phyloP scores from a whole-genome alignment of 2,329 filamentous ascomycete species.

The Lachnellula suecica region DNA sequence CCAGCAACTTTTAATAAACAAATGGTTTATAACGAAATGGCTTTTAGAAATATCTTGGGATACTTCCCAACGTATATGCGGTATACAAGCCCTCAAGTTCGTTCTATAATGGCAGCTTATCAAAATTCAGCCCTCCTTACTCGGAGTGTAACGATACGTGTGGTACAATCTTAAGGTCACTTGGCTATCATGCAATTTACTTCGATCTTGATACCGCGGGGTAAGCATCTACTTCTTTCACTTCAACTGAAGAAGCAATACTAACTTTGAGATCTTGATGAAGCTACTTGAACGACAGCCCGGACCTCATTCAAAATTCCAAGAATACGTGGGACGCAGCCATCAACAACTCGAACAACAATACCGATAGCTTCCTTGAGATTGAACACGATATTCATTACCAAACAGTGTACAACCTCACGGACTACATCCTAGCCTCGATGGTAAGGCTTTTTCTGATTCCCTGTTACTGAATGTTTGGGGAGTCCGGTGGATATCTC shows the following conservation, averaged over 20 bases:
- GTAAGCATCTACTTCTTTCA: slow-evolving; percentile 45
- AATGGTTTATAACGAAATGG: slow-evolving; percentile 53
- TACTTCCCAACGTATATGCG: slow-evolving; percentile 54
- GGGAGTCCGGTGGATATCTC: too few relatives aligned
- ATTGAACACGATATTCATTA: slow-evolving; percentile 42
- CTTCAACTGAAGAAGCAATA: slow-evolving; percentile 40
- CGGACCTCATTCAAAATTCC: too few relatives aligned
- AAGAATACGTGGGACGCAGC: too few relatives aligned
- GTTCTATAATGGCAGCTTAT: too few relatives aligned
- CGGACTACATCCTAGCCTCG: slow-evolving; percentile 29
- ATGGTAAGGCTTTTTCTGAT: too few relatives aligned
- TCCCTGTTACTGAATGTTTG: too few relatives aligned
- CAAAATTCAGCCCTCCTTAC: slow-evolving; percentile 41
- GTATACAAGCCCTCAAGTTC: too few relatives aligned
- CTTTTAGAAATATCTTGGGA: slow-evolving; percentile 51
- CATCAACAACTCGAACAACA: slow-evolving; percentile 45
- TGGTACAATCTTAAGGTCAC: slow-evolving; percentile 35
- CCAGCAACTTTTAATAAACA: slow-evolving; percentile 42
- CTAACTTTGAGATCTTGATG: too few relatives aligned
- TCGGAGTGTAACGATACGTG: slow-evolving; percentile 31
- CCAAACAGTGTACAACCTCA: slow-evolving; percentile 31
- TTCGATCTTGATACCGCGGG: slow-evolving; percentile 51
- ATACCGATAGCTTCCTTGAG: slow-evolving; percentile 36
- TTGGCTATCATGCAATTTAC: slow-evolving; percentile 47
- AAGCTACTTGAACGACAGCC: too few relatives aligned